A percentile compares a stretch with the other conserved stretches of the same genome.
Evolutionary conservation across 164 flowering plant genomes (phyloP).

Genomic region (Piper betle): DNA sequence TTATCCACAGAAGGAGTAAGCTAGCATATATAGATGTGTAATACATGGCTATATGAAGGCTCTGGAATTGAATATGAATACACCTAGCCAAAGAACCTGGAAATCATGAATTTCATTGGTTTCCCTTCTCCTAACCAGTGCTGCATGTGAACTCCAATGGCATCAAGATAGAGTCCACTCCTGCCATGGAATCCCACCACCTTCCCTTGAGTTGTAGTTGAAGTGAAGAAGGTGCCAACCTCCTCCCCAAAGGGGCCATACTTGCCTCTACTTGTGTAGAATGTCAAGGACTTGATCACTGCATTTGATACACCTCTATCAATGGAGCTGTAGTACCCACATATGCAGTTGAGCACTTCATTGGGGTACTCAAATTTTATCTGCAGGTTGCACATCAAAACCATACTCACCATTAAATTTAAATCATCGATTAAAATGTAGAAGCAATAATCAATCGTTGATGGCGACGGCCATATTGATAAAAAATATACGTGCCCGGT

Average conservation of each 20-base stretch:
- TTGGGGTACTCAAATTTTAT: constrained; percentile 53
- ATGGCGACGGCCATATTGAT: no score
- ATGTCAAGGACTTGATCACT: constrained; percentile 49
- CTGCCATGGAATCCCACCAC: constrained; percentile 85
- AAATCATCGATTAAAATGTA: no score
- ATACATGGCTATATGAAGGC: no score
- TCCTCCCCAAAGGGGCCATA: constrained; percentile 84
- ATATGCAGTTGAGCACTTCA: constrained; percentile 51
- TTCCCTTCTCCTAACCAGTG: constrained; percentile 52
- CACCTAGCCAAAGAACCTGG: constrained; percentile 20
- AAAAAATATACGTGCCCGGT: constrained; percentile 24
- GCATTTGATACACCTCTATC: constrained; percentile 17
- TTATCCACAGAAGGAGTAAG: no score
- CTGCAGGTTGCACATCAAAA: constrained; percentile 17
- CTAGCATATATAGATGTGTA: no score
- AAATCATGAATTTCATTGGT: constrained; percentile 11
- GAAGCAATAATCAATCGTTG: no score
- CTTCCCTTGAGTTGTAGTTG: constrained; percentile 59
- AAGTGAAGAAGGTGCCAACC: constrained; percentile 54
- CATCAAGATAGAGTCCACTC: constrained; percentile 56
- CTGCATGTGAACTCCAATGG: constrained; percentile 87
- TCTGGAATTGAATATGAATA: no score
- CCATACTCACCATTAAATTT: background rate
- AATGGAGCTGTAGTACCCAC: constrained; percentile 48
- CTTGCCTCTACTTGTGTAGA: constrained; percentile 48